These are phyloP conservation scores for Pestalotiopsis sp. DNA, from an alignment of 2,329 filamentous ascomycete genomes.

Conservation along the genomic window DNA sequence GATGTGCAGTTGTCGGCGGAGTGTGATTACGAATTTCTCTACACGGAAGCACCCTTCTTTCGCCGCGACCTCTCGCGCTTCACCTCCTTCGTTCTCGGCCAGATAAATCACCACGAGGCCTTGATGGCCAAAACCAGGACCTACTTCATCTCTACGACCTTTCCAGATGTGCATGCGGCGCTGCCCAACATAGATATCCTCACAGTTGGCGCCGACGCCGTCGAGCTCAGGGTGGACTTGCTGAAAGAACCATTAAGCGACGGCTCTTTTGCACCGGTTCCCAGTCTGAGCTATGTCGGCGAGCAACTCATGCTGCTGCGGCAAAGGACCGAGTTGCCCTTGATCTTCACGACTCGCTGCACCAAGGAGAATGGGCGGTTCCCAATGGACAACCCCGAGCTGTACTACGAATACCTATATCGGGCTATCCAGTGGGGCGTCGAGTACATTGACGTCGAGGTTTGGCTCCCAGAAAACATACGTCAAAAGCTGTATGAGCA, in stretches of 20 bases:
- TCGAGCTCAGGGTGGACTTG: conserved; percentile 83
- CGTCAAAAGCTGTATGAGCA: conserved; percentile 67
- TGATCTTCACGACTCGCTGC: conserved; percentile 86
- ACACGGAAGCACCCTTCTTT: conserved; percentile 72
- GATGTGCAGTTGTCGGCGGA: conserved; percentile 64
- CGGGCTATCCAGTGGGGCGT: conserved; percentile 87
- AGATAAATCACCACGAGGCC: conserved; percentile 77
- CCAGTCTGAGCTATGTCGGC: conserved; percentile 82
- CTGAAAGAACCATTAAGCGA: conserved; percentile 71
- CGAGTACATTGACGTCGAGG: conserved; percentile 87
- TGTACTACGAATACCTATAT: conserved; percentile 81
- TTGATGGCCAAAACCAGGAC: conserved; percentile 78
- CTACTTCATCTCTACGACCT: conserved; percentile 86
- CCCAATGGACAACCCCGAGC: conserved; percentile 75
- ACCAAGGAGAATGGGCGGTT: conserved; percentile 82
- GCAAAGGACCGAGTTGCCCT: conserved; percentile 84
- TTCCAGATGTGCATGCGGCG: conserved; percentile 81
- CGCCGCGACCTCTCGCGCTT: conserved; percentile 79
- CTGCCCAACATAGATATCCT: conserved; percentile 85
- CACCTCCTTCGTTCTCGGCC: conserved; percentile 77
- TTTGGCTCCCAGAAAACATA: conserved; percentile 82
- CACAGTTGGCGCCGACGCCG: conserved; percentile 83
- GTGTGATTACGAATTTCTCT: conserved; percentile 87
- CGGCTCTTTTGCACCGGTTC: conserved; percentile 65
- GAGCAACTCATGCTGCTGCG: conserved; percentile 84